Percentiles rank a stretch among this genome's conserved stretches.
Evolutionary conservation across 345 rosid genomes (phyloP).

Genomic region (Jatropha curcas): DNA sequence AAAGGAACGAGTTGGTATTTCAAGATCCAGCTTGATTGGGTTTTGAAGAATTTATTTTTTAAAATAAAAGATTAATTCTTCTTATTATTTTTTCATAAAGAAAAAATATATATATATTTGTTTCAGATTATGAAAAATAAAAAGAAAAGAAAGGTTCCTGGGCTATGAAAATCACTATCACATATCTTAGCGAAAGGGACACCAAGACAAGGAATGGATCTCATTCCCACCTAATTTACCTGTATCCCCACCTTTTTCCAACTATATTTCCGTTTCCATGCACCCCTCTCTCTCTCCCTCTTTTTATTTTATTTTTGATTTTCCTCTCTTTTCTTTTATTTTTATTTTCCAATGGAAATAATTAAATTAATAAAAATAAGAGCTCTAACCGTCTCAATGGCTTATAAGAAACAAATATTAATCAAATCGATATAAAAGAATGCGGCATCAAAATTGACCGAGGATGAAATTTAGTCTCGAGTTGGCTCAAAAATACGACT

Average conservation of each 20-base stretch:
- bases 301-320: no score
- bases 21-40: constrained; percentile 22
- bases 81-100: neutral
- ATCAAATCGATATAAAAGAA: no score
- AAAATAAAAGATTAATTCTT: neutral
- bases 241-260: constrained; percentile 13
- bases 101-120: no score
- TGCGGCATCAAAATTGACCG: no score
- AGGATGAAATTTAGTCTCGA: no score
- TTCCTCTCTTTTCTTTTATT: no score
- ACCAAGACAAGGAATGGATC: constrained; percentile 51
- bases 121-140: neutral
- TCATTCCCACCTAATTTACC: constrained; percentile 43
- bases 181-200: constrained; percentile 70
- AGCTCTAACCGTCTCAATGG: no score
- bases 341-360: no score
- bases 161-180: constrained; percentile 40
- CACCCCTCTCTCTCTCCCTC: neutral
- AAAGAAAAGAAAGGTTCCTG: neutral
- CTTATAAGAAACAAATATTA: no score
- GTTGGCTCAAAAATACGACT: no score
- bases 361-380: no score
- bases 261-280: neutral
- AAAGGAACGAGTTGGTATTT: neutral
- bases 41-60: neutral